Percentiles rank a stretch among this genome's conserved stretches.
Evolutionary conservation across 164 flowering plant genomes (phyloP).

Genomic region (Umbilicus rupestris): DNA sequence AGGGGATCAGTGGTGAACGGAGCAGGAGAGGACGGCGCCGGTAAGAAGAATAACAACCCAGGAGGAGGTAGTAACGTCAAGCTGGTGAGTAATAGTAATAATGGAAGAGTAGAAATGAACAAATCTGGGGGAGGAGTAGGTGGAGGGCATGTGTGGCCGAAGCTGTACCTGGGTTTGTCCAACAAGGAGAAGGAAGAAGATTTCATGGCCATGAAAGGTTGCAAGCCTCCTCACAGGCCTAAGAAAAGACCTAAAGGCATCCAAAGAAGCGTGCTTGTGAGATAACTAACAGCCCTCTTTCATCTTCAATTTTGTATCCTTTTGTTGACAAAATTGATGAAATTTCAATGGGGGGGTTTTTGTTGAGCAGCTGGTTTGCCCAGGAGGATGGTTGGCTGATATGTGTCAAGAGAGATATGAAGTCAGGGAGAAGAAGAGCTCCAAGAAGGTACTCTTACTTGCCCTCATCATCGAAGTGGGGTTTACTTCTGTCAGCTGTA

Average conservation of each 20-base stretch:
- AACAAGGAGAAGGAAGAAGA: constrained; percentile 82
- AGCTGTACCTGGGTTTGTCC: constrained; percentile 41
- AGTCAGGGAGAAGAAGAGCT: constrained; percentile 76
- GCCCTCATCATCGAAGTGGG: no score
- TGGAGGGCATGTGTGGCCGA: constrained; percentile 46
- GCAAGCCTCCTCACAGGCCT: constrained; percentile 74
- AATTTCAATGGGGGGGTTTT: constrained; percentile 1
- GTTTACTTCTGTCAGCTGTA: no score
- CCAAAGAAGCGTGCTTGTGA: constrained; percentile 53
- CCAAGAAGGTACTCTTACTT: constrained; percentile 52
- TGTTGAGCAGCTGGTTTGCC: constrained; percentile 30
- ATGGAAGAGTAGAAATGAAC: no score
- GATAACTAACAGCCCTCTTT: not conserved
- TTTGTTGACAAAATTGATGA: not conserved
- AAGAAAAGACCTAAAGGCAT: constrained; percentile 61
- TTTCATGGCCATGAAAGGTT: constrained; percentile 63
- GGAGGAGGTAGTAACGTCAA: not conserved
- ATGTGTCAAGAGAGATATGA: constrained; percentile 66
- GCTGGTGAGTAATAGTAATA: no score
- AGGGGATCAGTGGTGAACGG: constrained; percentile 17
- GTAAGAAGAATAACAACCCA: constrained; percentile 2
- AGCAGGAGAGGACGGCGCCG: constrained; percentile 6
- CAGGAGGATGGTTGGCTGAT: constrained; percentile 73
- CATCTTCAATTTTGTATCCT: not conserved
- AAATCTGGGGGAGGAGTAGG: constrained; percentile 1